These are phyloP conservation scores for Pyronema omphalodes DNA, from an alignment of 495 filamentous ascomycete species.

Conservation along the genomic window DNA sequence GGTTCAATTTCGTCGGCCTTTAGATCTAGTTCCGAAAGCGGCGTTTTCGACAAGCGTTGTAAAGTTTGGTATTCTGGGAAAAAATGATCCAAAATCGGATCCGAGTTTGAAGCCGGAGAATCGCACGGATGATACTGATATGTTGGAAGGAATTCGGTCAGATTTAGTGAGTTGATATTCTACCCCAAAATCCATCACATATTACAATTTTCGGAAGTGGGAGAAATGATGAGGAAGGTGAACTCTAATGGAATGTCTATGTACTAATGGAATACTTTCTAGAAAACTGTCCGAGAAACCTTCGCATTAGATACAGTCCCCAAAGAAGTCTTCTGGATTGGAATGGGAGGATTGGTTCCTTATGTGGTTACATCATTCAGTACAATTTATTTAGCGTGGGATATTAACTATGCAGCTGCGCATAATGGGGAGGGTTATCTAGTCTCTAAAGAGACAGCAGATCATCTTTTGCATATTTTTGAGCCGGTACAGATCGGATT, in stretches of 20 bases:
- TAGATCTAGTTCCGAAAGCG: too few species aligned
- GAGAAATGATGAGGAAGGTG: background rate
- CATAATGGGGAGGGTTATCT: constrained; percentile 42
- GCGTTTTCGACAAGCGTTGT: too few species aligned
- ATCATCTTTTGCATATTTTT: constrained; percentile 53
- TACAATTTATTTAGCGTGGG: constrained; percentile 73
- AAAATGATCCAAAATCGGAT: background rate
- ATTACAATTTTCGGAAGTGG: too few species aligned
- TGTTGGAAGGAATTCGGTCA: constrained; percentile 46
- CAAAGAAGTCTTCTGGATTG: constrained; percentile 59
- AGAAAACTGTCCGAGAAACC: constrained; percentile 76
- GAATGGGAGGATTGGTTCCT: constrained; percentile 74
- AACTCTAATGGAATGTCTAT: background rate
- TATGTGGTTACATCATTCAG: constrained; percentile 75
- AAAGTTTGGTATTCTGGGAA: too few species aligned
- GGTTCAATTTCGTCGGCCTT: too few species aligned
- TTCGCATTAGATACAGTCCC: constrained; percentile 65
- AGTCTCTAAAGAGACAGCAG: constrained; percentile 51
- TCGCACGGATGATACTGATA: constrained; percentile 27
- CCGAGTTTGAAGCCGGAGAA: too few species aligned
- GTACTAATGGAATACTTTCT: background rate
- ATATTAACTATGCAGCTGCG: constrained; percentile 45
- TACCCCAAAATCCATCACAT: background rate
- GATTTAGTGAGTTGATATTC: constrained; percentile 46
- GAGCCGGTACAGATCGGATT: constrained; percentile 89